Conservation (phyloP, 169 alveolate genomes). For the Eimeria brunetti region DNA sequence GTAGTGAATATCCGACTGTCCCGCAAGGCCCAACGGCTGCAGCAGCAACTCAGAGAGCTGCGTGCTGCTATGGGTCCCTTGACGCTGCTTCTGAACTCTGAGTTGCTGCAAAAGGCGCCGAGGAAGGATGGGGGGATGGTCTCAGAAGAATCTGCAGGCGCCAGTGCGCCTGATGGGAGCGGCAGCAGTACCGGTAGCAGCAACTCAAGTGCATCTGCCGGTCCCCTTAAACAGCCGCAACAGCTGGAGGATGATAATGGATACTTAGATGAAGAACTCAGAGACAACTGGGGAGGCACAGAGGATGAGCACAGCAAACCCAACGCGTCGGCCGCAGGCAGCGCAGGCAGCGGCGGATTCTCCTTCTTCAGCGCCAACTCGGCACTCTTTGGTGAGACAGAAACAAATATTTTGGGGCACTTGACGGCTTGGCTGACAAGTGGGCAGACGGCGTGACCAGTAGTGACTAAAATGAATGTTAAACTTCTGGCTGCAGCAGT, state of each 20-base stretch:
- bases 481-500: not conserved
- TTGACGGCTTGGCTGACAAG: not conserved
- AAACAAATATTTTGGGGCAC: not conserved
- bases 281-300: conserved; percentile 35
- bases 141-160: not conserved
- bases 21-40: conserved; percentile 42
- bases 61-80: conserved; percentile 68
- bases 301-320: not conserved
- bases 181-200: conserved; percentile 2
- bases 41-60: conserved; percentile 63
- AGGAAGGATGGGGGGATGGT: not conserved
- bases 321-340: not conserved
- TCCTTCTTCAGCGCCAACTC: conserved; percentile 77
- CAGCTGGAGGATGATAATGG: conserved; percentile 44
- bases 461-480: not conserved
- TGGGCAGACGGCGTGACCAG: not conserved
- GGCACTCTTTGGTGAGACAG: conserved; percentile 58
- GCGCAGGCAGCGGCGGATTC: conserved; percentile 54
- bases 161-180: conserved; percentile 8
- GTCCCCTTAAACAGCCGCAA: not conserved
- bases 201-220: not conserved
- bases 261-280: conserved; percentile 49
- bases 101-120: conserved; percentile 30
- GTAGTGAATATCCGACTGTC: conserved; percentile 70
- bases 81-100: conserved; percentile 71